Conservation (phyloP, 2,329 filamentous ascomycete genomes). For the Xylaria sp. region DNA sequence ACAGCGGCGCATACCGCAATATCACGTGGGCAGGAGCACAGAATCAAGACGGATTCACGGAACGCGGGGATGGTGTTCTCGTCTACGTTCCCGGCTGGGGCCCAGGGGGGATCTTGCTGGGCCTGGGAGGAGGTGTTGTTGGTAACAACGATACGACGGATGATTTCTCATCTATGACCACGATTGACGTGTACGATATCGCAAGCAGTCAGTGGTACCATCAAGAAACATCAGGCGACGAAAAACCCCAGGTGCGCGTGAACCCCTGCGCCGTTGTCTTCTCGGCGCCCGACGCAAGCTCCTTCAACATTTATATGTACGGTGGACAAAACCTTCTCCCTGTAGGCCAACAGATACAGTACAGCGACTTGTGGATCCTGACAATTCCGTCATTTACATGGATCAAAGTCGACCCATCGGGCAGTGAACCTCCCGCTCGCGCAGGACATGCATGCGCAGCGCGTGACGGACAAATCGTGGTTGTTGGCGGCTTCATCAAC, state of each 20-base stretch:
- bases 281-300: conserved; percentile 75
- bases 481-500: conserved; percentile 75
- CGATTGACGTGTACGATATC: conserved; percentile 80
- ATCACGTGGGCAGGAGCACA: conserved; percentile 78
- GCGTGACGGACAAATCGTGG: conserved; percentile 75
- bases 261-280: conserved; percentile 77
- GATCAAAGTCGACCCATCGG: conserved; percentile 68
- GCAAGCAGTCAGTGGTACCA: conserved; percentile 77
- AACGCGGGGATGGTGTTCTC: conserved; percentile 77
- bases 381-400: conserved; percentile 78
- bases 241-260: conserved; percentile 69
- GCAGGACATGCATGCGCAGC: conserved; percentile 76
- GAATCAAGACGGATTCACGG: conserved; percentile 71
- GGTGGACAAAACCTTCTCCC: conserved; percentile 79
- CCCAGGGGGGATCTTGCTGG: conserved; percentile 74
- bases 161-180: conserved; percentile 67
- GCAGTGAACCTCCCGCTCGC: conserved; percentile 65
- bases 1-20: conserved; percentile 74
- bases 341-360: conserved; percentile 64
- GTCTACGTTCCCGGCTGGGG: conserved; percentile 81
- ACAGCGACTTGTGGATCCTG: conserved; percentile 79
- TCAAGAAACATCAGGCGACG: conserved; percentile 72
- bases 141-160: conserved; percentile 56
- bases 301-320: conserved; percentile 82
- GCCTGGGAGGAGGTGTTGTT: conserved; percentile 74